Evolutionary conservation across 164 flowering plant species (phyloP).

Genomic region (Vitis vinifera): ASM3070453v1 NC_081811.1:12249001-12249500

Average conservation of each 20-base stretch:
- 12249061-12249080: too few relatives aligned
- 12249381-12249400: slow-evolving; percentile 78
- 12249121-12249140: too few relatives aligned
- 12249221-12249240: too few relatives aligned
- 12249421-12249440: background rate
- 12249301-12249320: background rate
- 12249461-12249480: background rate
- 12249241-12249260: background rate
- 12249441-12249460: background rate
- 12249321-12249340: slow-evolving; percentile 46
- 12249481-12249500: background rate
- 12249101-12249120: too few relatives aligned
- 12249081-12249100: too few relatives aligned
- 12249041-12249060: too few relatives aligned
- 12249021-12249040: too few relatives aligned
- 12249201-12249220: too few relatives aligned
- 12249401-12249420: slow-evolving; percentile 49
- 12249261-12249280: background rate
- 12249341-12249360: slow-evolving; percentile 74
- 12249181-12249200: background rate
- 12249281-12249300: background rate
- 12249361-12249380: slow-evolving; percentile 89
- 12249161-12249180: background rate
- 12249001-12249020: too few relatives aligned
- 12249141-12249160: background rate